Evolutionary conservation across 768 basidiomycete genomes (phyloP).

Genomic region (Russula ochroleuca): DNA sequence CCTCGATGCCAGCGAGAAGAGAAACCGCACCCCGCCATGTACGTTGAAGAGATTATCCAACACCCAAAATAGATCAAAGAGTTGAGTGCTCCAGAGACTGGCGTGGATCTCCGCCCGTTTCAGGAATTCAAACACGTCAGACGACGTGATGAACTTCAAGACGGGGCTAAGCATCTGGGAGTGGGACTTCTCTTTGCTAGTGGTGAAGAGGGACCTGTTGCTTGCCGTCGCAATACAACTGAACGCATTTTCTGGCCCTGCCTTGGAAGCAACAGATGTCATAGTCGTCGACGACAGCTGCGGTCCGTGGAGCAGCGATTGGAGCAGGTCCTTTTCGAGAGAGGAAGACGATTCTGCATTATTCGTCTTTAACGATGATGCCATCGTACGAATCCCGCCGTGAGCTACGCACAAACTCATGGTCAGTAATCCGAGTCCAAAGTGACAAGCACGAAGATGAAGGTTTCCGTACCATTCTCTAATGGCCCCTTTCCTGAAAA

Average conservation of each 20-base stretch:
- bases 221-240: neutral
- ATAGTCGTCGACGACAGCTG: neutral
- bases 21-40: conserved; percentile 18
- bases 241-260: neutral
- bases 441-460: neutral
- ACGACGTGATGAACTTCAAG: conserved; percentile 4
- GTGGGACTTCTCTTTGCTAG: neutral
- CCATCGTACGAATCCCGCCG: neutral
- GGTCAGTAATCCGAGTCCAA: neutral
- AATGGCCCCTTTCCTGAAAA: neutral
- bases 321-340: neutral
- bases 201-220: neutral
- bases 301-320: neutral
- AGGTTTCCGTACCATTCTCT: neutral
- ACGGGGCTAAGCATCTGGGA: neutral
- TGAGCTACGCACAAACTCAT: neutral
- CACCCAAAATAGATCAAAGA: conserved; percentile 18
- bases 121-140: conserved; percentile 5
- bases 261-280: neutral
- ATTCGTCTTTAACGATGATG: neutral
- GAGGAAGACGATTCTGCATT: neutral
- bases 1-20: neutral
- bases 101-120: conserved; percentile 7
- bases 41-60: conserved; percentile 17
- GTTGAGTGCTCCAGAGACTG: conserved; percentile 3